Evolutionary conservation across 768 basidiomycete species (phyloP).

Genomic region (Floccularia luteovirens): DNA sequence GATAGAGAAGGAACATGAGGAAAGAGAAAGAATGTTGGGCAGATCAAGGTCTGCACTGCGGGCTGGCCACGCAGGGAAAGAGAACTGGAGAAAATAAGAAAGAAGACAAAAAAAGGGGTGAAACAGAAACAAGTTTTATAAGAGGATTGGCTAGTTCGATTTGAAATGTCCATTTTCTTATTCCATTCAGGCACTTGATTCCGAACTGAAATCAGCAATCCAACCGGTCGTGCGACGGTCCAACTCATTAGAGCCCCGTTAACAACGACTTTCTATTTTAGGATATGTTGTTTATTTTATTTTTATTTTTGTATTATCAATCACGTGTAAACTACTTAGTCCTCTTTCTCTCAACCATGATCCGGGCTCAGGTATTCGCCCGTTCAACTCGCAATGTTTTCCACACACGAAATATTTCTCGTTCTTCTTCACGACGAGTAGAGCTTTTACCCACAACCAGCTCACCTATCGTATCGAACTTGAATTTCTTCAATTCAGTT

Average conservation of each 20-base stretch:
- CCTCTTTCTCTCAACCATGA: conserved; percentile 16
- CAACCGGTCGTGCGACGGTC: too few species aligned
- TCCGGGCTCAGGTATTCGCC: conserved; percentile 12
- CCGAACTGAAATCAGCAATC: too few species aligned
- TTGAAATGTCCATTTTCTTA: too few species aligned
- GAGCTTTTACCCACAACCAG: conserved; percentile 31
- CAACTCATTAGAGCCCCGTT: too few species aligned
- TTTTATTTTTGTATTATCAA: conserved; percentile 1
- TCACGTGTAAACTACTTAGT: conserved; percentile 12
- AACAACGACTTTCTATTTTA: too few species aligned
- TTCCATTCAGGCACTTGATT: too few species aligned
- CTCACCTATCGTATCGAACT: conserved; percentile 61
- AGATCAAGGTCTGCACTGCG: conserved; percentile 18
- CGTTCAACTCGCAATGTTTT: conserved; percentile 10
- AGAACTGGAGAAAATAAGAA: conserved; percentile 16
- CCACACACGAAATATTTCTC: conserved; percentile 10
- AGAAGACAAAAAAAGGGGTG: conserved; percentile 8
- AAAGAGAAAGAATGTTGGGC: conserved; percentile 12
- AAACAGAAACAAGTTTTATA: too few species aligned
- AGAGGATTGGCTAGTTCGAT: too few species aligned
- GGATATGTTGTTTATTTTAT: background rate
- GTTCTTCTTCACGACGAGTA: conserved; percentile 3
- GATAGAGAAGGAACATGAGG: conserved; percentile 17
- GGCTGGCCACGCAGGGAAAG: conserved; percentile 26
- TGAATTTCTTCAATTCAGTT: conserved; percentile 79